Conservation (phyloP, 2,329 filamentous ascomycete species). For the Aspergillus versicolor region DNA sequence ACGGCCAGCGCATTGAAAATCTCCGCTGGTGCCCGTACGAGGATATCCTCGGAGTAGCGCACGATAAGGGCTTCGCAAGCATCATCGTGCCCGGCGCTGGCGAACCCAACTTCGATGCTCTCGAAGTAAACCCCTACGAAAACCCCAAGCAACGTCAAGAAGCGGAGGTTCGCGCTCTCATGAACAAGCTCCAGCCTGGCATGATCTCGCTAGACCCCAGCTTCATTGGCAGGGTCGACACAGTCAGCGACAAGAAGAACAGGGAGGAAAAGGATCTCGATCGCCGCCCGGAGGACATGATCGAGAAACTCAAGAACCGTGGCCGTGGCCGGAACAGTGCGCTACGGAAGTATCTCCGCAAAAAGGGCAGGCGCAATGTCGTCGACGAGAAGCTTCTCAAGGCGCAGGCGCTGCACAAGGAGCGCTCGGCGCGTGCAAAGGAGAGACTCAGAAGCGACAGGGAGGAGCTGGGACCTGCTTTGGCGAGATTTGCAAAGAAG, state of each 20-base stretch:
- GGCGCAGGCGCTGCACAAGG: conserved; percentile 76
- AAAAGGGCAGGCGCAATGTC: conserved; percentile 89
- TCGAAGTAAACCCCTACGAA: conserved; percentile 95
- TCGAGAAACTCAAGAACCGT: conserved; percentile 67
- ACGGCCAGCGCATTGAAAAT: conserved; percentile 76
- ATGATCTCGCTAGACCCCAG: conserved; percentile 96
- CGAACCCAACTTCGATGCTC: conserved; percentile 91
- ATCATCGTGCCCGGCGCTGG: conserved; percentile 92
- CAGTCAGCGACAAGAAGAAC: conserved; percentile 74
- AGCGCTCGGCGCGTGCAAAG: conserved; percentile 66
- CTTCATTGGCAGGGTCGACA: conserved; percentile 84
- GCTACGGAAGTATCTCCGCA: conserved; percentile 81
- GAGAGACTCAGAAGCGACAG: conserved; percentile 65
- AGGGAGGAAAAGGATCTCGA: conserved; percentile 79
- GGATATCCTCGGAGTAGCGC: conserved; percentile 82
- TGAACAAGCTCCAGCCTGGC: conserved; percentile 93
- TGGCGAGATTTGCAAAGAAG: conserved; percentile 81
- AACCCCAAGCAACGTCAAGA: conserved; percentile 90
- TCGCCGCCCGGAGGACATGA: conserved; percentile 59
- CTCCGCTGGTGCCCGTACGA: conserved; percentile 93
- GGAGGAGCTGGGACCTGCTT: conserved; percentile 78
- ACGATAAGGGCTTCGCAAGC: conserved; percentile 82
- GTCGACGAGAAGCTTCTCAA: conserved; percentile 92
- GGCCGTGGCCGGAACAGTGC: conserved; percentile 88
- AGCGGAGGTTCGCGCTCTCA: conserved; percentile 79